Evolutionary conservation across 169 alveolate species (phyloP).

Genomic region (Plasmodium adleri): DNA sequence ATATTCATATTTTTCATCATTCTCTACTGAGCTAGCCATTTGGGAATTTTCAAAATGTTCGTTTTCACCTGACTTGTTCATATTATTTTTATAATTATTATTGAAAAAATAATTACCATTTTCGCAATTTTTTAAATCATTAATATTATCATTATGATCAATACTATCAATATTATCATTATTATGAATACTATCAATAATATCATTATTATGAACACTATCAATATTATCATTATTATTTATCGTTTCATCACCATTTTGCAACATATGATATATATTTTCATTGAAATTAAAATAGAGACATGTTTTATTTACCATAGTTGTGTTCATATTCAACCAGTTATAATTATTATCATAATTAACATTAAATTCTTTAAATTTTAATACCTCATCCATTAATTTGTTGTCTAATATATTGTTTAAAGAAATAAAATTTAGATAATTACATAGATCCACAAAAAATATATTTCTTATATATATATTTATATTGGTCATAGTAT

Average conservation of each 20-base stretch:
- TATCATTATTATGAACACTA: not conserved
- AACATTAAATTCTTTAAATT: constrained; percentile 73
- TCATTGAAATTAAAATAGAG: constrained; percentile 48
- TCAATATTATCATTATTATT: not conserved
- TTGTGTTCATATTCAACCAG: constrained; percentile 71
- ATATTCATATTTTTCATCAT: not conserved
- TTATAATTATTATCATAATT: constrained; percentile 34
- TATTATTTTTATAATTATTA: not conserved
- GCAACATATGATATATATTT: constrained; percentile 23
- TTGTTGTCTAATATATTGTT: constrained; percentile 44
- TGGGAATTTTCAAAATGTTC: not conserved
- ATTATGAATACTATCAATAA: not conserved
- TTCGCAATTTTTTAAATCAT: not conserved
- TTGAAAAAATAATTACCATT: not conserved
- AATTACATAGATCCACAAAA: constrained; percentile 63
- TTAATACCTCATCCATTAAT: constrained; percentile 71
- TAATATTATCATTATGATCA: not conserved
- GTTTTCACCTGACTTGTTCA: not conserved
- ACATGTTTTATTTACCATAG: constrained; percentile 46
- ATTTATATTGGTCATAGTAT: constrained; percentile 31
- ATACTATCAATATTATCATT: not conserved
- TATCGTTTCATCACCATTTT: constrained; percentile 5
- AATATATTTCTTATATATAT: constrained; percentile 67
- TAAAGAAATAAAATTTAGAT: constrained; percentile 28
- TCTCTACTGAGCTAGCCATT: not conserved